Conservation (phyloP, 1,284 basidiomycete genomes). For the Cryptococcus sp. region DNA sequence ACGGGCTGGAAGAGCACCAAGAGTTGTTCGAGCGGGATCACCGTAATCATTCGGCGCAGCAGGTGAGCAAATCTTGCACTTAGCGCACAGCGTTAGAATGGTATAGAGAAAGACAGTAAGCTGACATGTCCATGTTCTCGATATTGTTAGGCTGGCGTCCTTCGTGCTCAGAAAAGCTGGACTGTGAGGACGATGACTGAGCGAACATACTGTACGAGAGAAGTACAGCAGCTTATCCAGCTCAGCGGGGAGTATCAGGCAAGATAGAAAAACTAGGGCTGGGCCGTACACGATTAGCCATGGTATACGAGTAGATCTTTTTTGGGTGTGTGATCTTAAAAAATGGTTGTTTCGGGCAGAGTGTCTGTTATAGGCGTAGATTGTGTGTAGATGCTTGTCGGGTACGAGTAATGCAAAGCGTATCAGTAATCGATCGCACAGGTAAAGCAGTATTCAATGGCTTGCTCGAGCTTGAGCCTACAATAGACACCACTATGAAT, state of each 20-base stretch:
- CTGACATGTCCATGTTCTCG: slow-evolving; percentile 12
- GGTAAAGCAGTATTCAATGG: too few relatives aligned
- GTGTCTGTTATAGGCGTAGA: too few relatives aligned
- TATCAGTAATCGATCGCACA: too few relatives aligned
- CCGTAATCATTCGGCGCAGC: slow-evolving; percentile 88
- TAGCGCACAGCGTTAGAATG: neutral
- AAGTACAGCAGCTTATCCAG: slow-evolving; percentile 37
- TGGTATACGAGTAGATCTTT: neutral
- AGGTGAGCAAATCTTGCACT: slow-evolving; percentile 59
- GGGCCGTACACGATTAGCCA: too few relatives aligned
- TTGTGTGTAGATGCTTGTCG: too few relatives aligned
- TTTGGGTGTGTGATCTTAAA: neutral
- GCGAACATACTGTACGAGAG: slow-evolving; percentile 74
- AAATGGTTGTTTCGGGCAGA: too few relatives aligned
- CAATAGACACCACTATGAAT: too few relatives aligned
- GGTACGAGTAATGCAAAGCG: too few relatives aligned
- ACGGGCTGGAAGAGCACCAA: slow-evolving; percentile 84
- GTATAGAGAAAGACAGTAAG: neutral
- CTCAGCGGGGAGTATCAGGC: slow-evolving; percentile 32
- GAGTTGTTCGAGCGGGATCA: slow-evolving; percentile 86
- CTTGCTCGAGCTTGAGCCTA: too few relatives aligned
- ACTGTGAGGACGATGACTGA: slow-evolving; percentile 82
- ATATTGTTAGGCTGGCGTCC: slow-evolving; percentile 76
- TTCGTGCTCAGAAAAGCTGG: slow-evolving; percentile 91
- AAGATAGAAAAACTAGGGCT: neutral